phyloP scores from a whole-genome alignment of 228 moss, liverwort and hornwort species.

The Sphagnum fallax region DNA sequence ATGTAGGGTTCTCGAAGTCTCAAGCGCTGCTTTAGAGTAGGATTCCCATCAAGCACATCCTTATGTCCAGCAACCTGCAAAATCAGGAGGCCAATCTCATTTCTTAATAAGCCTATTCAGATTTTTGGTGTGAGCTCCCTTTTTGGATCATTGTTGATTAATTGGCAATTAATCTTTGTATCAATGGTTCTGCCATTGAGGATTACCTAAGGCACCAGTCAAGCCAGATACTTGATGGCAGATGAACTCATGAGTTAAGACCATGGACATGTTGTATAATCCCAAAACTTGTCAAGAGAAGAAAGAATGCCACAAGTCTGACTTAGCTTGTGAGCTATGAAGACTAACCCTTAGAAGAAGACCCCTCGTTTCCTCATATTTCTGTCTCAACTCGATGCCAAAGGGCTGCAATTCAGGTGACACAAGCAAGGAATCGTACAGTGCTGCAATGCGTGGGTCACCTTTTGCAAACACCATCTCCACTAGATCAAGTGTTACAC shows the following conservation, averaged over 20 bases:
- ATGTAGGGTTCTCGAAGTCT: constrained; percentile 86
- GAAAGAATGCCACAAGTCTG: too few species aligned
- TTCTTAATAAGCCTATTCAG: too few species aligned
- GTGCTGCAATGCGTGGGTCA: constrained; percentile 71
- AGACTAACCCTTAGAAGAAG: constrained; percentile 59
- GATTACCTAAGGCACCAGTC: too few species aligned
- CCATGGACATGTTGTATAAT: too few species aligned
- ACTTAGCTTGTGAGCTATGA: not conserved
- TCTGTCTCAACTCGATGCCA: constrained; percentile 38
- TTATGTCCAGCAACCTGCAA: constrained; percentile 74
- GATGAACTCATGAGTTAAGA: too few species aligned
- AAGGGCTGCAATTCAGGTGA: constrained; percentile 40
- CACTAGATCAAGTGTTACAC: constrained; percentile 85
- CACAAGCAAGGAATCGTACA: constrained; percentile 47
- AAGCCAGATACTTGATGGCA: too few species aligned
- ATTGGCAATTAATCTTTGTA: too few species aligned
- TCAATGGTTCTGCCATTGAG: too few species aligned
- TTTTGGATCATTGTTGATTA: too few species aligned
- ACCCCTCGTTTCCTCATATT: constrained; percentile 56
- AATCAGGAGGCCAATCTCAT: too few species aligned
- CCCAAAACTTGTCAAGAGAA: too few species aligned
- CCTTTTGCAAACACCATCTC: constrained; percentile 99
- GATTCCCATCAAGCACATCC: constrained; percentile 76
- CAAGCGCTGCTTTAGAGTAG: constrained; percentile 72
- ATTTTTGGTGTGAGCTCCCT: too few species aligned